phyloP scores from a whole-genome alignment of 1,284 basidiomycete genomes.

The Trametes hirsuta region DNA sequence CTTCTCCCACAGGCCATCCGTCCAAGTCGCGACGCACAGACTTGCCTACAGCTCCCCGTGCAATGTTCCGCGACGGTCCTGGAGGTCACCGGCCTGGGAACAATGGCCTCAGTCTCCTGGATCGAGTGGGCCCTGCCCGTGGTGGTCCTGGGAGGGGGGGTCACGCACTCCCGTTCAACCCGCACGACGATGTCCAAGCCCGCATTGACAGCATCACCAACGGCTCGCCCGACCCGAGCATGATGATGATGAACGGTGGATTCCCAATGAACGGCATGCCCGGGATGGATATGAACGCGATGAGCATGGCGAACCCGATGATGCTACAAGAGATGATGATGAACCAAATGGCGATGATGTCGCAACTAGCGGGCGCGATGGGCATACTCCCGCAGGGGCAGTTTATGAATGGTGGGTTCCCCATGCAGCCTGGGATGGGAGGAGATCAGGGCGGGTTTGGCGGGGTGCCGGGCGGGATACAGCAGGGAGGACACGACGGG shows the following conservation, averaged over 20 bases:
- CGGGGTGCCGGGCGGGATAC: conserved; percentile 47
- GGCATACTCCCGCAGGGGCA: conserved; percentile 64
- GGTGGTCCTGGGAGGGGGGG: conserved; percentile 43
- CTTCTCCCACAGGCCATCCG: conserved; percentile 64
- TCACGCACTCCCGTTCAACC: conserved; percentile 31
- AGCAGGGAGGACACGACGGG: conserved; percentile 30
- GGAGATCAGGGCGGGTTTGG: conserved; percentile 57
- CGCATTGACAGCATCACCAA: conserved; percentile 78
- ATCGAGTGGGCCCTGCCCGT: conserved; percentile 61
- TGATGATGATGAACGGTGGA: conserved; percentile 58
- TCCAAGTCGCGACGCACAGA: conserved; percentile 73
- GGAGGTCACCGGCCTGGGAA: conserved; percentile 43
- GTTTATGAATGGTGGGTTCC: conserved; percentile 55
- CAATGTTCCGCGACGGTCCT: conserved; percentile 55
- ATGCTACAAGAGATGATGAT: conserved; percentile 84
- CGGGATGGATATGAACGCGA: conserved; percentile 65
- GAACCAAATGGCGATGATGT: conserved; percentile 86
- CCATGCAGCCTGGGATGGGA: conserved; percentile 57
- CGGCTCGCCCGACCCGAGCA: conserved; percentile 51
- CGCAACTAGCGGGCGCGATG: conserved; percentile 76
- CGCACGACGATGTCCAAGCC: conserved; percentile 72
- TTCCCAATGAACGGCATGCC: conserved; percentile 51
- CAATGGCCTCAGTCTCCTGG: conserved; percentile 63
- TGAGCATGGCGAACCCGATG: conserved; percentile 66
- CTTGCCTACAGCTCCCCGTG: conserved; percentile 77